These are phyloP conservation scores for Aspergillus sp. DNA, from an alignment of 2,329 filamentous ascomycete genomes.

Conservation along the genomic window DNA sequence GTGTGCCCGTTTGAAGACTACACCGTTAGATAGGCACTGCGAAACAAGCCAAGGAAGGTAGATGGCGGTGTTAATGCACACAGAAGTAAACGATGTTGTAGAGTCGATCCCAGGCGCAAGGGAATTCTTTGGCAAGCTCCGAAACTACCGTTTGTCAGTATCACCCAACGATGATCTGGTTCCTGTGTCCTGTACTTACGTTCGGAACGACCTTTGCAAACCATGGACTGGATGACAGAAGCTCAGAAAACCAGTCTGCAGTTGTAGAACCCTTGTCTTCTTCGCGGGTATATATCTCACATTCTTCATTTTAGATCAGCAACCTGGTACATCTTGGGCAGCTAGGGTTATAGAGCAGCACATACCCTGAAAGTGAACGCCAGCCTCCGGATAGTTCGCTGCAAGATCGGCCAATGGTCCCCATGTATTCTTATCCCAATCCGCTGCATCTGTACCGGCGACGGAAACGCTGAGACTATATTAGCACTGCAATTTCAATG, in stretches of 20 bases:
- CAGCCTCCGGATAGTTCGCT: conserved; percentile 68
- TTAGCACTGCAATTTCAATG: neutral
- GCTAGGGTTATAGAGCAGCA: no score
- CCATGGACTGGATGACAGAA: conserved; percentile 69
- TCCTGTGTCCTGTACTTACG: conserved; percentile 36
- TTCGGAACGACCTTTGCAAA: conserved; percentile 69
- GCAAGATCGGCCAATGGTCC: conserved; percentile 59
- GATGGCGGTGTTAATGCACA: conserved; percentile 84
- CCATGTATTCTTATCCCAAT: conserved; percentile 56
- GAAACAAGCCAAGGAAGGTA: conserved; percentile 82
- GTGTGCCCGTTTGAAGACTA: conserved; percentile 62
- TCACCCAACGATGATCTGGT: conserved; percentile 16
- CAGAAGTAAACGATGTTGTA: conserved; percentile 72
- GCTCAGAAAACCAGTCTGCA: conserved; percentile 63
- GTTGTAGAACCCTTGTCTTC: conserved; percentile 60
- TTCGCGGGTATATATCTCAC: conserved; percentile 55
- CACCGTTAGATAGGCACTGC: conserved; percentile 71
- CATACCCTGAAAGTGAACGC: conserved; percentile 72
- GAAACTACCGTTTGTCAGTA: conserved; percentile 51
- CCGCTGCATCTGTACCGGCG: conserved; percentile 18
- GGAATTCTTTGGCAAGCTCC: conserved; percentile 56
- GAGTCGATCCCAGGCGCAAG: conserved; percentile 68
- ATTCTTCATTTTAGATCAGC: conserved; percentile 34
- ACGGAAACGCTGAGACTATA: no score
- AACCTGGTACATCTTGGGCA: neutral